Percentiles rank a stretch among this genome's conserved stretches.
Conservation (phyloP, 495 filamentous ascomycete species). For the Rostrohypoxylon terebratum region DNA sequence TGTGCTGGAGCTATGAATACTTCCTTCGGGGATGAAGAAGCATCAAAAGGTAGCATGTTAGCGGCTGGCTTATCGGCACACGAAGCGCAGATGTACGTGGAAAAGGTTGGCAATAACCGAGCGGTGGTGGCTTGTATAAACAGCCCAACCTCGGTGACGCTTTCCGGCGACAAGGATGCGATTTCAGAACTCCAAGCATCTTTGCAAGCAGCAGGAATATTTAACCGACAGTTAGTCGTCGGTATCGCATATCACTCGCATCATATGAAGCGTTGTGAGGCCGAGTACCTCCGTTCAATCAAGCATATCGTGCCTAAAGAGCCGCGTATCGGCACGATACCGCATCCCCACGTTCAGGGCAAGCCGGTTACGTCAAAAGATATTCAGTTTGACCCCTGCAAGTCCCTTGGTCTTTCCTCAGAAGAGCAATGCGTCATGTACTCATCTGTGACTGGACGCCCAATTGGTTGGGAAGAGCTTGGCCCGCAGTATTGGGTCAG, state of each 20-base stretch:
- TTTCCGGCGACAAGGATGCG: slow-evolving; percentile 52
- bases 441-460: slow-evolving; percentile 54
- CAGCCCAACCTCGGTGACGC: slow-evolving; percentile 54
- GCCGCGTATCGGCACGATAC: not conserved
- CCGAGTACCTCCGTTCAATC: slow-evolving; percentile 28
- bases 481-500: slow-evolving; percentile 54
- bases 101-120: slow-evolving; percentile 15
- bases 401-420: slow-evolving; percentile 16
- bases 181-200: slow-evolving; percentile 47
- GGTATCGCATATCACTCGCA: slow-evolving; percentile 54
- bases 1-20: slow-evolving; percentile 23
- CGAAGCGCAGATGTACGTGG: slow-evolving; percentile 42
- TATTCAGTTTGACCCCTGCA: not conserved
- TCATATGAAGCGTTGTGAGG: slow-evolving; percentile 48
- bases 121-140: slow-evolving; percentile 58
- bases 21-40: slow-evolving; percentile 17
- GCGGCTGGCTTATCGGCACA: slow-evolving; percentile 49
- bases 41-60: slow-evolving; percentile 53
- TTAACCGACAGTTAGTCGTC: slow-evolving; percentile 50
- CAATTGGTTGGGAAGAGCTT: slow-evolving; percentile 41
- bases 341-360: slow-evolving; percentile 20
- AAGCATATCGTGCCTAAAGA: slow-evolving; percentile 28
- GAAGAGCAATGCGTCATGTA: slow-evolving; percentile 46
- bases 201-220: slow-evolving; percentile 42
- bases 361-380: slow-evolving; percentile 12